Evolutionary conservation across 164 flowering plant genomes (phyloP), one percentile per base, ranked within the genome.

Genomic region (Vitis riparia): DNA sequence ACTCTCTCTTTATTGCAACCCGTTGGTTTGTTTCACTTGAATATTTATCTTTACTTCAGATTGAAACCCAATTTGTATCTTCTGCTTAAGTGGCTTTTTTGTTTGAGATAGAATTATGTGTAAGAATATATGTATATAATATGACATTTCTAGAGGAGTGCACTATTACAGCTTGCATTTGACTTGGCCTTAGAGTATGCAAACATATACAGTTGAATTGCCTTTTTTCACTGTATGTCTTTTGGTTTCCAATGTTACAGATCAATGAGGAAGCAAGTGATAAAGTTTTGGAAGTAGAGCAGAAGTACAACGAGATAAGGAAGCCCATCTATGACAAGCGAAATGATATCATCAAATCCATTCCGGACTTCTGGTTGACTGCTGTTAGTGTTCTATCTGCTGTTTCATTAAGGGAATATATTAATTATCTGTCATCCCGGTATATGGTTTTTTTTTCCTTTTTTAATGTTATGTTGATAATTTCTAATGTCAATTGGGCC

Each of bases 331-430:
- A 95, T 71, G 85, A 79, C 51, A 88, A 83, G 78, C 74, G 99
- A 53, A 87, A 82, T 66, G 94, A 88, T 7, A 79, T 93, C 48
- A 88, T 90, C 70, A 80, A 84, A 59, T 68, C 89, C n/a, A 95
- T 95, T 75, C 96, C 99, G 1, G 96, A 95, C 68, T 95, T 95
- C 79, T 95, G 99, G 99, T 74, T 86, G 63, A 95, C 96, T 72
- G 99, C 99, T 63, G 98, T 95, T 47, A 82, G 97, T 85, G 15
- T 49, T 73, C 63, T 58, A 4, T 27, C 59, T 63, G 19, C 14
- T 47, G 15, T 48, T 51, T 37, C 13, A 14, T 57, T 44, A 1
- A 12, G 63, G n/a, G 49, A 32, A 17, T 71, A 23, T 16, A 5
- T 51, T 44, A 5, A 1, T 64, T 49, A 52, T 1, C 29, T 55